Base-by-base conservation (phyloP, 345 rosid genomes). In the Gossypium ekmanianum region DNA sequence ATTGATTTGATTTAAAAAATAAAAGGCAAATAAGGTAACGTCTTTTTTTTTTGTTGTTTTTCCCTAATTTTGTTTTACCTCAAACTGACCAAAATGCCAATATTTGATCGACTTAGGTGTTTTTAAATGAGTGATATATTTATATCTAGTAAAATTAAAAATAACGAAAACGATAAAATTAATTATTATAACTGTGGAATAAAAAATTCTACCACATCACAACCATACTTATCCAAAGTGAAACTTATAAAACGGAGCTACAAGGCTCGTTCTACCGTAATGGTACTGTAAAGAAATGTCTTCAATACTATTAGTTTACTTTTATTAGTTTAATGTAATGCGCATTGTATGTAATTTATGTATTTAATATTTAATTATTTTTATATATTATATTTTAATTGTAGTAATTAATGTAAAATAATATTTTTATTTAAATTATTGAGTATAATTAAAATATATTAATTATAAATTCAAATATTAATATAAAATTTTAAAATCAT, bases 161-260 rank as follows among this genome's bases (percentile, higher is more conserved):
- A 34, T 5, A 34, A 34, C 0, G 7, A 0, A 0, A 0, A 34
- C 7, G 1, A 5, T 34, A 0, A 34, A 0, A 5, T 34, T 34
- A 34, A 0, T 34, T 34, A 34, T 0, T 34, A 0, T 34, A 34
- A 5, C 0, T 4, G 0, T 34, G 0, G 5, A 0, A 5, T 34
- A 34, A 34, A 34, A 34, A 0, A 34, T 34, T 34, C 0, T 0
- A 34, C 0, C 7, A 0, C 39, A 29, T 5, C 6, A 29, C 39
- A 29, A 4, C 5, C 5, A 29, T 29, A 4, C 0, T 5, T 1
- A 34, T 34, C 41, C 0, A 4, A 34, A 34, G 1, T 1, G 1
- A 0, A 34, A 34, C 7, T 34, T 18, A 56, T 27, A 24, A 56
- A 20, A 14, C 7, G 2, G 20, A 52, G 18, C 18, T 52, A 0